A percentile compares a stretch with the other conserved stretches of the same genome.
Conservation (phyloP, 2,329 filamentous ascomycete species). For the Passalora sequoiae region DNA sequence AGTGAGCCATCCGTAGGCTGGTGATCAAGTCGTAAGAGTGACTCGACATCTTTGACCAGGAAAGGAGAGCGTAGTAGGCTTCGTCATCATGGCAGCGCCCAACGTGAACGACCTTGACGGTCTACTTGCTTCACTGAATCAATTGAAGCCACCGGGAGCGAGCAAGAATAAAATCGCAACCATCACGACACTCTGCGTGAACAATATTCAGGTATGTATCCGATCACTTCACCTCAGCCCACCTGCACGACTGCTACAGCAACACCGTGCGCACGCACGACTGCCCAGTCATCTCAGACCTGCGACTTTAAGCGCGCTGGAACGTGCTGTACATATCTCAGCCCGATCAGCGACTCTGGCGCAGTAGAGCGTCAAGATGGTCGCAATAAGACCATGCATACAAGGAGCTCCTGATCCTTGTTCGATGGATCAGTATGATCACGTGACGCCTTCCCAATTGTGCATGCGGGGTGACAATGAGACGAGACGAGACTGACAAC, state of each 20-base stretch:
- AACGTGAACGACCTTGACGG: slow-evolving; percentile 86
- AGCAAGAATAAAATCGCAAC: slow-evolving; percentile 86
- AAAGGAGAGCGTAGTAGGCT: slow-evolving; percentile 16
- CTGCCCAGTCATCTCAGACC: too few relatives aligned
- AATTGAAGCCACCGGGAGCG: slow-evolving; percentile 86
- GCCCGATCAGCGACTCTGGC: too few relatives aligned
- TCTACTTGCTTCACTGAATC: slow-evolving; percentile 85
- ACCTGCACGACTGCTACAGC: too few relatives aligned
- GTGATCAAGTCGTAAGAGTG: slow-evolving; percentile 11
- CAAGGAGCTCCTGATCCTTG: too few relatives aligned
- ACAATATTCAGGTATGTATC: slow-evolving; percentile 74
- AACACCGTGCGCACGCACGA: too few relatives aligned
- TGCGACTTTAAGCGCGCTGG: too few relatives aligned
- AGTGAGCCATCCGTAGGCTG: slow-evolving; percentile 23
- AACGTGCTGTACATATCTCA: too few relatives aligned
- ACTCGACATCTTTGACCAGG: slow-evolving; percentile 8
- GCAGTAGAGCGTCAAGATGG: too few relatives aligned
- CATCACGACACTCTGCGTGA: slow-evolving; percentile 81
- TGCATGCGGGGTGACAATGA: background rate
- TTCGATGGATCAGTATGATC: background rate
- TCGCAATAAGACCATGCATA: too few relatives aligned
- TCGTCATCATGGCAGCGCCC: slow-evolving; percentile 45
- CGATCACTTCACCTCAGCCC: background rate
- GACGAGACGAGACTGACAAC: slow-evolving; percentile 15
- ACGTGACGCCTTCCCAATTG: too few relatives aligned